A percentile compares a stretch with the other conserved stretches of the same genome.
These are phyloP conservation scores for Medicago lupulina DNA, from an alignment of 306 rosid species.

Conservation along the genomic window DNA sequence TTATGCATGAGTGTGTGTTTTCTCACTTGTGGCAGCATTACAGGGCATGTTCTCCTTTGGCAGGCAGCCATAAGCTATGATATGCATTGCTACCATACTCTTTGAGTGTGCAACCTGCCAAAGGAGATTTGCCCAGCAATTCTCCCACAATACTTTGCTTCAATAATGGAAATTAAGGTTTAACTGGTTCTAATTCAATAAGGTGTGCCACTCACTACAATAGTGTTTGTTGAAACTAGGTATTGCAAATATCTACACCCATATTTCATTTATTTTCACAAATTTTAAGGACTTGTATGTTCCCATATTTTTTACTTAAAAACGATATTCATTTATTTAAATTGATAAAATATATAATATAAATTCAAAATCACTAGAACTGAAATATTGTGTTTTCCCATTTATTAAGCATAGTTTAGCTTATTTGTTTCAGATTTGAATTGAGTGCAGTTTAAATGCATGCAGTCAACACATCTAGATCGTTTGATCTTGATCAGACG, in stretches of 20 bases:
- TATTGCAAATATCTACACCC: background rate
- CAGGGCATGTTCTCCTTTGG: constrained; percentile 70
- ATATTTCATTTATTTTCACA: background rate
- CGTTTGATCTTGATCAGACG: too few species aligned
- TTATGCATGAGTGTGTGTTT: background rate
- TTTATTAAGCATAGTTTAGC: too few species aligned
- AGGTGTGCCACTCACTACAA: background rate
- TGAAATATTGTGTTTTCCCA: too few species aligned
- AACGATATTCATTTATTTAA: too few species aligned
- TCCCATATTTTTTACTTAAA: too few species aligned
- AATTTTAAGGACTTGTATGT: too few species aligned
- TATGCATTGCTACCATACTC: constrained; percentile 6
- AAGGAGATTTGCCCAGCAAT: constrained; percentile 82
- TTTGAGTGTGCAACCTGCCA: constrained; percentile 51
- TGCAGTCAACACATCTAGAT: too few species aligned
- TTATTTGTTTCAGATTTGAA: too few species aligned
- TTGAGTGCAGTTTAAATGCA: too few species aligned
- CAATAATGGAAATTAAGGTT: background rate
- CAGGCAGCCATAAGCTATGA: constrained; percentile 41
- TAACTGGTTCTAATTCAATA: background rate
- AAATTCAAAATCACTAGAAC: too few species aligned
- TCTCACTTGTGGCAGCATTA: constrained; percentile 52
- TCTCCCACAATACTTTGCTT: constrained; percentile 37
- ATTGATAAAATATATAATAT: too few species aligned
- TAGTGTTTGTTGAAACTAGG: background rate